A percentile compares a stretch with the other conserved stretches of the same genome.
Conservation (phyloP, 192 early-diverging fungal genomes). For the Backusella mclennaniae region DNA sequence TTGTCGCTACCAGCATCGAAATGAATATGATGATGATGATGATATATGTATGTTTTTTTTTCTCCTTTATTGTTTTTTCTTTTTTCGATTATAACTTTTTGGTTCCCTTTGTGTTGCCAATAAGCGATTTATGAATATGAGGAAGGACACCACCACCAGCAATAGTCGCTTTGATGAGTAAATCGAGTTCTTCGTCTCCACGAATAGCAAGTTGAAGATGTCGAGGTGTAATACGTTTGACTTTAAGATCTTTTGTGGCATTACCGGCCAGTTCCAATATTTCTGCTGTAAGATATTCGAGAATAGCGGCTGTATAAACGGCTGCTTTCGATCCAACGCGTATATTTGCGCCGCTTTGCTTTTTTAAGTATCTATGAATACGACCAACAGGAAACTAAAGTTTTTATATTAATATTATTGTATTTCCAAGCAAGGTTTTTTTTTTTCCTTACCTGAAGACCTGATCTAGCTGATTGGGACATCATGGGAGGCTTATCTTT, state of each 20-base stretch:
- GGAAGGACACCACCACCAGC: conserved; percentile 86
- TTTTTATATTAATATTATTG: too few relatives aligned
- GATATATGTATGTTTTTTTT: neutral
- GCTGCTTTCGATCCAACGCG: conserved; percentile 90
- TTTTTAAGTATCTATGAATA: conserved; percentile 91
- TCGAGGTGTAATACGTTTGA: conserved; percentile 87
- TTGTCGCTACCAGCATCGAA: neutral
- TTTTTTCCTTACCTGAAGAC: conserved; percentile 51
- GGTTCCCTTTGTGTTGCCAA: conserved; percentile 49
- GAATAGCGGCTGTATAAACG: conserved; percentile 87
- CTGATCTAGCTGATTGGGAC: conserved; percentile 60
- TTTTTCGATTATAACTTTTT: conserved; percentile 36
- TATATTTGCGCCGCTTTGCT: conserved; percentile 73
- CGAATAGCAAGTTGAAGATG: conserved; percentile 91
- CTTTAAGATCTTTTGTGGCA: conserved; percentile 87
- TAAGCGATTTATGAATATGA: conserved; percentile 62
- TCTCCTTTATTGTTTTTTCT: neutral
- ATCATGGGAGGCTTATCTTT: conserved; percentile 50
- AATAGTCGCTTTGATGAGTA: conserved; percentile 87
- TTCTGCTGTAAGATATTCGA: conserved; percentile 93
- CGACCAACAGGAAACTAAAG: conserved; percentile 90
- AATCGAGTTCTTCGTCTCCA: conserved; percentile 89
- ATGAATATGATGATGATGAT: neutral
- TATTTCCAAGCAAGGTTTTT: neutral
- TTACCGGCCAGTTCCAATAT: conserved; percentile 92